Evolutionary conservation across 176 grass and related monocot genomes (phyloP), one percentile per base, ranked within the genome.

Genomic region (Ensete ventricosum): DNA sequence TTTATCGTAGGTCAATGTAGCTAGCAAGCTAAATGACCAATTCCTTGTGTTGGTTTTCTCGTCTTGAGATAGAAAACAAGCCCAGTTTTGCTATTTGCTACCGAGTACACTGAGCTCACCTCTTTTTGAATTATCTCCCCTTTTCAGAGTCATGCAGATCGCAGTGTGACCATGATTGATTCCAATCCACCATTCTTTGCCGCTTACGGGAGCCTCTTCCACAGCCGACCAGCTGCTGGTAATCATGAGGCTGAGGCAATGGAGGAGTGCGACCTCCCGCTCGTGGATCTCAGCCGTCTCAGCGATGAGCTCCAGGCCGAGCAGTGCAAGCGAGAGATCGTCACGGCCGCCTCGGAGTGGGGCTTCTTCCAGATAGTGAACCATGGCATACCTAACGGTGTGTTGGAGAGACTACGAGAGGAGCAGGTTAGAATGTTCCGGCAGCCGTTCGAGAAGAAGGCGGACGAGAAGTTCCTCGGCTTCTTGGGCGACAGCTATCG

Each of bases 321-420:
- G 76, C 55, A 81, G 60, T 92, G 88, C 62, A 73, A 34, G 55
- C 79, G 58, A 53, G 82, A 83, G 66, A 96, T 96, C 34, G 81
- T 79, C 1, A 1, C 25, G 29, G 89, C 93, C 2, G 90, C 93
- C 2, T 65, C 83, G 1, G 93, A 85, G 29, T 96, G 93, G 93
- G 90, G 93, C 14, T 92, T 96, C 81, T 96, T 96, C 82, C 93
- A 96, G 80, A 83, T 96, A 76, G 77, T 77, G 7, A 84, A 81
- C 49, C 93, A 96, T 77, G 83, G 90, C 59, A 81, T 96, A 76
- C 58, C 71, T 6, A 66, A 24, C 0, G 77, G 51, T 74, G 70
- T 92, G 0, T 66, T 90, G 62, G 87, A 84, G 50, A 77, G 76
- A 81, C 76, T 96, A 60, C 12, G 80, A 66, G 22, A 71, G 34